Evolutionary conservation across 108 stramenopile species (phyloP), one percentile per base, ranked within the genome.

Genomic region (Aurantiochytrium sp.): DNA sequence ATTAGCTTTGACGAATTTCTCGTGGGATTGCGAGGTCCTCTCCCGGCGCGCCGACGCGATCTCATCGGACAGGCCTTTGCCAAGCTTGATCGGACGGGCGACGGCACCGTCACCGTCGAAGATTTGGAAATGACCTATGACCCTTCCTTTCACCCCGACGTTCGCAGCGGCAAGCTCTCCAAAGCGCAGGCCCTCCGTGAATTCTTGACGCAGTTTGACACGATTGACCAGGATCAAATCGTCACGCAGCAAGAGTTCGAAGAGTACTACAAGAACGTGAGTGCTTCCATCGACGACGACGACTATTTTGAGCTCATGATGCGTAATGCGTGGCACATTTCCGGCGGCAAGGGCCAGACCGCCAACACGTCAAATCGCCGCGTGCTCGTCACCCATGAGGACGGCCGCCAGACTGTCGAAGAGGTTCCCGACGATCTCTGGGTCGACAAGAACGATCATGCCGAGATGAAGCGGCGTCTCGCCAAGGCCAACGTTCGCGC

Each of bases 291-390:
- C 35, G 92, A 93, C 49, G 44, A 44, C 76, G 92, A 92, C 83
- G 91, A 91, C 58, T 90, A 93, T 58, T 93, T 93, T 45, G 93
- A 92, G 72, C 57, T 76, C 18, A 93, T 92, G 92, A 88, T 93
- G 76, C 43, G 90, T 4, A 91, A 90, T 16, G 89, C 87, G 16
- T 91, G 91, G 91, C 91, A 91, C 53, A 71, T 93, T 28, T 23
- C 47, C 12, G 92, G 92, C 14, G 92, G 92, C 21, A 21, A 44
- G 21, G 92, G 92, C 42, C 29, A 18, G 28, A 58, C 42, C 29
- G 92, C 89, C 16, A 92, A 90, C 59, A 60, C 59, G 6, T 29
- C 89, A 0, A 92, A 92, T 51, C 88, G 72, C 5, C 49, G 91
- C 4, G 92, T 92, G 58, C 29, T 92, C 23, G 92, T 92, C 12